phyloP scores from a whole-genome alignment of 2,329 filamentous ascomycete species.

The Sphaerulina musiva region DNA sequence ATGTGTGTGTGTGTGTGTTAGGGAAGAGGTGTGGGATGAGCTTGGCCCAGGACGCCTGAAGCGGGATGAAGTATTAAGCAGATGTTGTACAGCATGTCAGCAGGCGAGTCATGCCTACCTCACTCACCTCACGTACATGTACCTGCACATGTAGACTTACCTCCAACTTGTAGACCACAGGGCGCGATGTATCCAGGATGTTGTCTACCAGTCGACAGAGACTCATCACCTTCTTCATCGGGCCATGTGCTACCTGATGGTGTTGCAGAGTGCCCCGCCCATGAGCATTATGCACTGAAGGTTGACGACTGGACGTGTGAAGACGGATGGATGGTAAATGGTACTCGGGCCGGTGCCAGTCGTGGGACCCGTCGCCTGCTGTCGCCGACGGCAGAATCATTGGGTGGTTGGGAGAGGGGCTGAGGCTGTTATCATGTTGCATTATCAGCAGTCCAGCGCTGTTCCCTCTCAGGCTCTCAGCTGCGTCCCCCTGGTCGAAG shows the following conservation, averaged over 20 bases:
- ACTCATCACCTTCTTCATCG: not conserved
- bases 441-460: slow-evolving; percentile 9
- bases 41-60: not conserved
- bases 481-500: too few species aligned
- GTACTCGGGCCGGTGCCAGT: not conserved
- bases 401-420: not conserved
- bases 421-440: slow-evolving; percentile 1
- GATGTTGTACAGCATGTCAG: not conserved
- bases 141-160: not conserved
- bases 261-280: slow-evolving; percentile 3
- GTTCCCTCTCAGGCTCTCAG: too few species aligned
- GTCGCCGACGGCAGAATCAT: not conserved
- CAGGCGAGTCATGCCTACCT: not conserved
- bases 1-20: slow-evolving; percentile 20
- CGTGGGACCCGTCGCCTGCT: not conserved
- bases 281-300: not conserved
- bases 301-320: not conserved
- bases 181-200: too few species aligned
- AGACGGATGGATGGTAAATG: not conserved
- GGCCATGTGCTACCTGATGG: not conserved
- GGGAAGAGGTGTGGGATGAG: not conserved
- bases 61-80: not conserved
- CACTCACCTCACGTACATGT: not conserved
- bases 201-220: too few species aligned
- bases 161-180: too few species aligned